Percentiles rank a stretch among this genome's conserved stretches.
These are phyloP conservation scores for Beta macrorhiza DNA, from an alignment of 179 eudicot species.

Conservation along the genomic window DNA sequence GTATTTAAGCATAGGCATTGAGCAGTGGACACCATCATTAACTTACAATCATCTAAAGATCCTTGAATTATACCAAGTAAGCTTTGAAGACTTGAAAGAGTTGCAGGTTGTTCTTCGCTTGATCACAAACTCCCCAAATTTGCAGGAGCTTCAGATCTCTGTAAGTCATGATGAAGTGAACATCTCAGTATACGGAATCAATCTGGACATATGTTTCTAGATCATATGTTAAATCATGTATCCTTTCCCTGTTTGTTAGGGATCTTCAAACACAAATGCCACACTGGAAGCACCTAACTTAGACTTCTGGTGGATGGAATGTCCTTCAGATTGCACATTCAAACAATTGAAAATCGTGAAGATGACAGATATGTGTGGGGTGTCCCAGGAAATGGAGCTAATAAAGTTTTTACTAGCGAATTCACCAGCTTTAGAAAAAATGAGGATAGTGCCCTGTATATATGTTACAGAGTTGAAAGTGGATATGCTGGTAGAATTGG, in stretches of 20 bases:
- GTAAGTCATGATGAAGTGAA: conserved; percentile 47
- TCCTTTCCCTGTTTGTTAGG: conserved; percentile 39
- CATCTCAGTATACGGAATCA: not conserved
- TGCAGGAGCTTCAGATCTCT: conserved; percentile 81
- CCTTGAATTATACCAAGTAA: conserved; percentile 76
- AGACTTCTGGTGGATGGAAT: conserved; percentile 60
- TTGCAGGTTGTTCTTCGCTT: conserved; percentile 74
- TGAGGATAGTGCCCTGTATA: conserved; percentile 59
- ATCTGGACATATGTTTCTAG: not conserved
- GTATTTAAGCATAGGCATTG: conserved; percentile 87
- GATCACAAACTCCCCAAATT: conserved; percentile 68
- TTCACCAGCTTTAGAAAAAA: conserved; percentile 57
- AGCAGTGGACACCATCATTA: conserved; percentile 41
- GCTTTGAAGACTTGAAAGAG: conserved; percentile 90
- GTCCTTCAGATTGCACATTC: conserved; percentile 50
- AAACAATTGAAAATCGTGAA: conserved; percentile 55
- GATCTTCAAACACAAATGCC: conserved; percentile 56
- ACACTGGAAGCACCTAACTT: conserved; percentile 49
- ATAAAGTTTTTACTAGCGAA: conserved; percentile 61
- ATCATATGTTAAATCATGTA: conserved; percentile 7
- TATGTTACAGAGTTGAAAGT: conserved; percentile 56
- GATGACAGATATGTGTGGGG: conserved; percentile 70
- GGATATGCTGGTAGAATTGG: conserved; percentile 60
- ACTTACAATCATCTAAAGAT: conserved; percentile 58
- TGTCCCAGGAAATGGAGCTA: conserved; percentile 77